phyloP scores from a whole-genome alignment of 2,329 filamentous ascomycete species.

The Beauveria caledonica region DNA sequence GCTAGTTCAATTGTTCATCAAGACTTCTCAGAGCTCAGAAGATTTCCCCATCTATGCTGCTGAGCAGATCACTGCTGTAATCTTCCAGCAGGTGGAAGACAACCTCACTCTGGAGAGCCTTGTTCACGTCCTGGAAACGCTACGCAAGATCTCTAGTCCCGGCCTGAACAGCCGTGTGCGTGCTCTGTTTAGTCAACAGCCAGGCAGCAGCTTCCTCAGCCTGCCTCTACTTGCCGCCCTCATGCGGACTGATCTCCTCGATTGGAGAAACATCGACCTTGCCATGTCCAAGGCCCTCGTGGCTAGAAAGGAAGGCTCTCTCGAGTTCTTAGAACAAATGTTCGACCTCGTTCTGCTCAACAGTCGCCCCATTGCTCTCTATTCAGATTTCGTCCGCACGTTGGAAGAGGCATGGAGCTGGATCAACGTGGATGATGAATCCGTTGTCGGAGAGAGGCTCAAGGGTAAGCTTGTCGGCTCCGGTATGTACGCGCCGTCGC shows the following conservation, averaged over 20 bases:
- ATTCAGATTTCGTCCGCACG: conserved; percentile 78
- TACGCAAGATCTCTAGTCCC: conserved; percentile 51
- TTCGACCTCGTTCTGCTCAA: conserved; percentile 72
- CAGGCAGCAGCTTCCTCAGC: conserved; percentile 47
- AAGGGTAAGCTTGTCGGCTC: conserved; percentile 51
- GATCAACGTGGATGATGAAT: conserved; percentile 64
- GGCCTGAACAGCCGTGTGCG: conserved; percentile 47
- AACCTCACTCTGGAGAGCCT: conserved; percentile 52
- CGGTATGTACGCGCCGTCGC: conserved; percentile 29
- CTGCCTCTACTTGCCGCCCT: conserved; percentile 50
- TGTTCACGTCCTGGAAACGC: conserved; percentile 52
- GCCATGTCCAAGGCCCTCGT: conserved; percentile 66
- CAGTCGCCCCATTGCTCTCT: conserved; percentile 68
- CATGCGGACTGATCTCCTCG: conserved; percentile 51
- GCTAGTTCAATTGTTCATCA: conserved; percentile 54
- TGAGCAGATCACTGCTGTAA: conserved; percentile 48
- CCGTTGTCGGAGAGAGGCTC: conserved; percentile 59
- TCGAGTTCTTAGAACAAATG: conserved; percentile 73
- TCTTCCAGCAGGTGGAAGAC: conserved; percentile 48
- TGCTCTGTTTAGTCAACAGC: conserved; percentile 48
- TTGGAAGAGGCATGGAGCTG: conserved; percentile 74
- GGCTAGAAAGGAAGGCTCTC: conserved; percentile 59
- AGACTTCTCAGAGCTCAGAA: conserved; percentile 52
- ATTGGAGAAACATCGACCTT: conserved; percentile 58
- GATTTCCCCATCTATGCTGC: conserved; percentile 51